phyloP scores from a whole-genome alignment of 208 protist species.

The Acanthamoeba lenticulata region DNA sequence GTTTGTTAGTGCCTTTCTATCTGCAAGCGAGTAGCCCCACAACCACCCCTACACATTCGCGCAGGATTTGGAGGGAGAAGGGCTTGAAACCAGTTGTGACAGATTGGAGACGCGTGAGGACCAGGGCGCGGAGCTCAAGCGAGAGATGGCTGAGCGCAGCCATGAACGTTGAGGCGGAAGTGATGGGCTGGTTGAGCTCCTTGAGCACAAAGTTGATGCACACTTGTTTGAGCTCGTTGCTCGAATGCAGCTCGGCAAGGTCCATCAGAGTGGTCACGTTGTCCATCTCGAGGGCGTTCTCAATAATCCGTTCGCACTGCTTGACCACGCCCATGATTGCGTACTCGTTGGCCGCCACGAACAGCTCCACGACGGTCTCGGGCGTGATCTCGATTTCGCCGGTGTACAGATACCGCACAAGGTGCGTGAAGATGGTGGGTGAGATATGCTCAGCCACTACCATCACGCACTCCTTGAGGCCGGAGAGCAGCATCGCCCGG shows the following conservation, averaged over 20 bases:
- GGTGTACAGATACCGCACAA: not conserved
- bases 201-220: not conserved
- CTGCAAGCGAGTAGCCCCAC: too few species aligned
- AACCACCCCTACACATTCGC: too few species aligned
- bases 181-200: not conserved
- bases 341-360: not conserved
- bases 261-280: not conserved
- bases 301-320: conserved; percentile 25
- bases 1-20: too few species aligned
- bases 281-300: not conserved
- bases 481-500: not conserved
- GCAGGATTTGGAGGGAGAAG: too few species aligned
- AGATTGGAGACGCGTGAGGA: not conserved
- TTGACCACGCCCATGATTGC: not conserved
- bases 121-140: not conserved
- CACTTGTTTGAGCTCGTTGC: not conserved
- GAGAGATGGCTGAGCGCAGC: not conserved
- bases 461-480: not conserved
- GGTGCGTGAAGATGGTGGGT: not conserved
- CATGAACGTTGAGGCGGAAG: not conserved
- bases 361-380: not conserved
- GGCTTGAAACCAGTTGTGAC: too few species aligned
- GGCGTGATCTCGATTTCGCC: not conserved
- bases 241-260: not conserved
- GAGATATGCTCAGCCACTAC: not conserved